Evolutionary conservation across 768 basidiomycete species (phyloP).

Genomic region (Agrocybe praecox): DNA sequence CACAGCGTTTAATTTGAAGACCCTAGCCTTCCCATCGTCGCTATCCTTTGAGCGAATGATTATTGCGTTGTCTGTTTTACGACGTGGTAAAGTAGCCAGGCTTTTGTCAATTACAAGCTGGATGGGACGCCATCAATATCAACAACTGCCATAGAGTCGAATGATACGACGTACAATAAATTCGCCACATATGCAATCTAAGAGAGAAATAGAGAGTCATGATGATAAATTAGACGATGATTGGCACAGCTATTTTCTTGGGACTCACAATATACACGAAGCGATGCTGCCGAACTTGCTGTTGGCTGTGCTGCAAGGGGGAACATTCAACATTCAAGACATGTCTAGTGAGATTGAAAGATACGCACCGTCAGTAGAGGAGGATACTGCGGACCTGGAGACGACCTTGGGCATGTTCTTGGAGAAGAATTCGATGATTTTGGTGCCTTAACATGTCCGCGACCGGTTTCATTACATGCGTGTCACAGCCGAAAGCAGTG

Average conservation of each 20-base stretch:
- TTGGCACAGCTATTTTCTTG: constrained; percentile 2
- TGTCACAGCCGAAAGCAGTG: constrained; percentile 12
- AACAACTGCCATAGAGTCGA: not conserved
- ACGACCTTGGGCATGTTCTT: constrained; percentile 86
- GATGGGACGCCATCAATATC: not conserved
- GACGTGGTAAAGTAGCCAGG: constrained; percentile 65
- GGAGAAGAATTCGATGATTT: not conserved
- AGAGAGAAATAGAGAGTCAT: constrained; percentile 1
- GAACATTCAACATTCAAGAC: not conserved
- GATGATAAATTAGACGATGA: constrained; percentile 5
- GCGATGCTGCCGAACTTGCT: constrained; percentile 73
- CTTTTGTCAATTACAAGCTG: constrained; percentile 85
- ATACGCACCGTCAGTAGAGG: constrained; percentile 78
- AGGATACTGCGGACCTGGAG: constrained; percentile 86
- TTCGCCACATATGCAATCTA: constrained; percentile 89
- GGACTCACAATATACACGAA: constrained; percentile 80
- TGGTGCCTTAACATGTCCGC: not conserved
- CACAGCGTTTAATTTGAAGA: constrained; percentile 88
- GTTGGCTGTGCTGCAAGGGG: constrained; percentile 67
- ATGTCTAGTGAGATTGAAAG: not conserved
- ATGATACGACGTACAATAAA: constrained; percentile 64
- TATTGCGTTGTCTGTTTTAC: constrained; percentile 78
- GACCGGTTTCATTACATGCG: not conserved
- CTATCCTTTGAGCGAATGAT: constrained; percentile 78
- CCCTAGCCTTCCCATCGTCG: constrained; percentile 54